These are phyloP conservation scores for Marasmius sp. DNA, from an alignment of 1,284 basidiomycete genomes.

Conservation along the genomic window DNA sequence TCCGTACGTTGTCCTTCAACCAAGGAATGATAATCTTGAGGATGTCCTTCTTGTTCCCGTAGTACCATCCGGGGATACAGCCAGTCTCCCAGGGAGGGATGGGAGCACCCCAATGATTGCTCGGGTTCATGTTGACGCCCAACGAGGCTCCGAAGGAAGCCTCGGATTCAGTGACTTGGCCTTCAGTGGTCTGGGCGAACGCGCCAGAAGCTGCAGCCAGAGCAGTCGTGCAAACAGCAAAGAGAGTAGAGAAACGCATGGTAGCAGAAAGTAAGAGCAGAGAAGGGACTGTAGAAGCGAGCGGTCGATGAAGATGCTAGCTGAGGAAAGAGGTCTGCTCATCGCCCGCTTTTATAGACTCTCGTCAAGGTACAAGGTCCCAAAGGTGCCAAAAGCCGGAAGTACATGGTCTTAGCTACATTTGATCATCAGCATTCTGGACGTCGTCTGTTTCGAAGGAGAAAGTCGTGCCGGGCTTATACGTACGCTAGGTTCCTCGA, in stretches of 20 bases:
- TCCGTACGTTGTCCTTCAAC: slow-evolving; percentile 27
- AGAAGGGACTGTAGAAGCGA: slow-evolving; percentile 5
- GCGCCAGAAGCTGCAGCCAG: slow-evolving; percentile 5
- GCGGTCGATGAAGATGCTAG: background rate
- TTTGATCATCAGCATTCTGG: background rate
- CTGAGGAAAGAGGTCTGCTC: background rate
- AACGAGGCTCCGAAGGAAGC: slow-evolving; percentile 16
- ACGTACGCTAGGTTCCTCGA: background rate
- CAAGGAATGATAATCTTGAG: slow-evolving; percentile 29
- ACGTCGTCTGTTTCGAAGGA: background rate
- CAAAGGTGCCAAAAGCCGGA: too few species aligned
- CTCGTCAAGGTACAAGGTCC: background rate
- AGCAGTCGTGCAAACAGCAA: slow-evolving; percentile 17
- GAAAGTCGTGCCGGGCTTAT: background rate
- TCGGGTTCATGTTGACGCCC: slow-evolving; percentile 24
- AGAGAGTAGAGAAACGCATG: slow-evolving; percentile 1
- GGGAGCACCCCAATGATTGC: slow-evolving; percentile 38
- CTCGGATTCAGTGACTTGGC: background rate
- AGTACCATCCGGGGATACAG: slow-evolving; percentile 41
- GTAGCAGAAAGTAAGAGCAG: background rate
- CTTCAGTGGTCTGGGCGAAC: background rate
- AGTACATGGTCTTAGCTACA: background rate
- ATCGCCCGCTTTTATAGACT: background rate
- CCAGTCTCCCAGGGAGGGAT: slow-evolving; percentile 33
- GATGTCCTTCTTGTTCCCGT: slow-evolving; percentile 25